A percentile compares a stretch with the other conserved stretches of the same genome.
phyloP scores from a whole-genome alignment of 148 eudicot species.

The Amaranthus hypochondriacus region DNA sequence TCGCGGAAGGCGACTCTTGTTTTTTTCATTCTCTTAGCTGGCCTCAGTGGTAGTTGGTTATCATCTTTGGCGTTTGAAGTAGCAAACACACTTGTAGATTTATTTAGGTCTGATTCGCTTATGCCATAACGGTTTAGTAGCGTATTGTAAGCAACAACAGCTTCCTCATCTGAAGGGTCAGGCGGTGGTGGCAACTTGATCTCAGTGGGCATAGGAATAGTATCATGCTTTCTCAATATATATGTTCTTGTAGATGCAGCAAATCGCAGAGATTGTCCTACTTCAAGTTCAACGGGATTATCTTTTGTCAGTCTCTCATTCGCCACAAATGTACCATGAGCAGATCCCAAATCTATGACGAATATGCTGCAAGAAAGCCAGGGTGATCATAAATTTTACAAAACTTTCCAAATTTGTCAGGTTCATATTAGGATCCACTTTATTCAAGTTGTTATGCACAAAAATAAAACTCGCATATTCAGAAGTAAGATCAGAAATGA shows the following conservation, averaged over 20 bases:
- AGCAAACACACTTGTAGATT: constrained; percentile 20
- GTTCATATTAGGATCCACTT: neutral
- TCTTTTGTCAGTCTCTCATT: constrained; percentile 85
- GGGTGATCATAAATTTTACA: constrained; percentile 6
- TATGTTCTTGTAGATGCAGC: constrained; percentile 93
- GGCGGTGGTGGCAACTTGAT: constrained; percentile 74
- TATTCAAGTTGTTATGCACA: neutral
- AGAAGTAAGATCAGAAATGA: no score
- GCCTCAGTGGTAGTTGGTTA: constrained; percentile 29
- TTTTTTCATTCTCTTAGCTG: constrained; percentile 66
- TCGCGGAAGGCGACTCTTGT: constrained; percentile 72
- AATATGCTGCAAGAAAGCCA: constrained; percentile 53
- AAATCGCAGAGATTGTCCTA: constrained; percentile 83
- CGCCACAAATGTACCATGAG: constrained; percentile 98
- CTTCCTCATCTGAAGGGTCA: constrained; percentile 91
- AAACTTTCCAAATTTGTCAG: neutral
- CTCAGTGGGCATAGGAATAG: constrained; percentile 43
- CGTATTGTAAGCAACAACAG: constrained; percentile 81
- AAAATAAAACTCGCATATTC: no score
- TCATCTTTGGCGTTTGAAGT: constrained; percentile 34
- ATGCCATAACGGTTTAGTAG: constrained; percentile 65
- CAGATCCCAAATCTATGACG: constrained; percentile 94
- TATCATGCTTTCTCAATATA: constrained; percentile 65
- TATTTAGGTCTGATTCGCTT: constrained; percentile 27
- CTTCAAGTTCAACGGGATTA: constrained; percentile 85